Conservation (phyloP, 805 yeast species). For the Yarrowia yakushimensis region DNA sequence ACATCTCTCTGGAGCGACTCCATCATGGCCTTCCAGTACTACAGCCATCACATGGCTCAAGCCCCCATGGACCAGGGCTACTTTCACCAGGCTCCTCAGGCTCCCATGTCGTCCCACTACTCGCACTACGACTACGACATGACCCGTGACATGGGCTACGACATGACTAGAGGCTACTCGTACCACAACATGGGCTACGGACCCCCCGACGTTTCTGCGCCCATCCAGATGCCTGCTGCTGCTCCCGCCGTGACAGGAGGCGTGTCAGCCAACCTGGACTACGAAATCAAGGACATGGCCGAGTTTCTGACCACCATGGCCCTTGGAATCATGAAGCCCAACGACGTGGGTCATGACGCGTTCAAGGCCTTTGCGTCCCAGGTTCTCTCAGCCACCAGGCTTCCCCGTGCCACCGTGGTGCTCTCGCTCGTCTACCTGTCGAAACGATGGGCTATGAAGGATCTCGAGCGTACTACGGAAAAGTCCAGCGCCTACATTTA, state of each 20-base stretch:
- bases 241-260: conserved; percentile 51
- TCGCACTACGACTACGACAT: conserved; percentile 8
- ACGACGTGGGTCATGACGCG: conserved; percentile 41
- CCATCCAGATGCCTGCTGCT: conserved; percentile 10
- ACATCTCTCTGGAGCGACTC: no score
- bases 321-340: conserved; percentile 47
- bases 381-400: conserved; percentile 80
- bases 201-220: not conserved
- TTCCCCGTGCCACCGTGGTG: conserved; percentile 77
- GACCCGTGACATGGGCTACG: conserved; percentile 13
- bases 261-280: conserved; percentile 71
- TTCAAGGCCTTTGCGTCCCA: conserved; percentile 57
- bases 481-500: conserved; percentile 40
- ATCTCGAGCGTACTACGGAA: conserved; percentile 34
- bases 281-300: conserved; percentile 74
- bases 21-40: conserved; percentile 27
- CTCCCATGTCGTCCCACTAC: conserved; percentile 18
- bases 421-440: conserved; percentile 76
- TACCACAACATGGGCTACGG: not conserved
- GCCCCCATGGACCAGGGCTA: conserved; percentile 26
- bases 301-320: conserved; percentile 74
- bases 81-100: conserved; percentile 26
- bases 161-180: not conserved
- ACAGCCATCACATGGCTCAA: conserved; percentile 28
- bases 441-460: conserved; percentile 50